Evolutionary conservation across 2,329 filamentous ascomycete genomes (phyloP).

Genomic region (Pseudogymnoascus sp.): DNA sequence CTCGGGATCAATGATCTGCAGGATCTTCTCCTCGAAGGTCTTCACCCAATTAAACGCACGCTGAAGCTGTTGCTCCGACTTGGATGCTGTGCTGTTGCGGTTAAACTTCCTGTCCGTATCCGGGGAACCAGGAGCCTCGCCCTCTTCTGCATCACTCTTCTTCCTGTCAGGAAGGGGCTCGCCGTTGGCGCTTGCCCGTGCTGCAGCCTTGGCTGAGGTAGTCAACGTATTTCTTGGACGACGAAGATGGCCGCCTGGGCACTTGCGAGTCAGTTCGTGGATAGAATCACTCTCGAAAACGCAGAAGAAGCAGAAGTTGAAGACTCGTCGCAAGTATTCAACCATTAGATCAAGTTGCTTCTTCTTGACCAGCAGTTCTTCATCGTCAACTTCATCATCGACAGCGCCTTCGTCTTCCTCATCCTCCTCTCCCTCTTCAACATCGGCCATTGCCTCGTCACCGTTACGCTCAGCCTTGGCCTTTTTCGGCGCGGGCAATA

Average conservation of each 20-base stretch:
- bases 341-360: slow-evolving; percentile 94
- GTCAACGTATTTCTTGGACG: slow-evolving; percentile 81
- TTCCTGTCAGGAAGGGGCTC: slow-evolving; percentile 80
- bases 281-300: slow-evolving; percentile 98
- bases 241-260: slow-evolving; percentile 91
- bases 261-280: slow-evolving; percentile 91
- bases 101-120: slow-evolving; percentile 66
- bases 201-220: slow-evolving; percentile 73
- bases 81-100: slow-evolving; percentile 50
- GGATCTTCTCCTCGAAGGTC: slow-evolving; percentile 94
- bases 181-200: slow-evolving; percentile 72
- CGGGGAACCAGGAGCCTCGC: slow-evolving; percentile 55
- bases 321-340: slow-evolving; percentile 91
- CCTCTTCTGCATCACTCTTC: slow-evolving; percentile 54
- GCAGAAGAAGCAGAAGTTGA: slow-evolving; percentile 99
- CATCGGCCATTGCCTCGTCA: slow-evolving; percentile 56
- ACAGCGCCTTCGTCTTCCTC: slow-evolving; percentile 54
- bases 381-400: slow-evolving; percentile 79
- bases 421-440: slow-evolving; percentile 75
- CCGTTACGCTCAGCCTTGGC: slow-evolving; percentile 54
- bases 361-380: slow-evolving; percentile 84
- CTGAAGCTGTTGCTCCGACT: slow-evolving; percentile 84
- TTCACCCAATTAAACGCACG: slow-evolving; percentile 98
- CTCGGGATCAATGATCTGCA: slow-evolving; percentile 86
- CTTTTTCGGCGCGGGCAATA: slow-evolving; percentile 41